Evolutionary conservation across 768 basidiomycete genomes (phyloP), one percentile per base, ranked within the genome.

Genomic region (Termitomyces sp.): DNA sequence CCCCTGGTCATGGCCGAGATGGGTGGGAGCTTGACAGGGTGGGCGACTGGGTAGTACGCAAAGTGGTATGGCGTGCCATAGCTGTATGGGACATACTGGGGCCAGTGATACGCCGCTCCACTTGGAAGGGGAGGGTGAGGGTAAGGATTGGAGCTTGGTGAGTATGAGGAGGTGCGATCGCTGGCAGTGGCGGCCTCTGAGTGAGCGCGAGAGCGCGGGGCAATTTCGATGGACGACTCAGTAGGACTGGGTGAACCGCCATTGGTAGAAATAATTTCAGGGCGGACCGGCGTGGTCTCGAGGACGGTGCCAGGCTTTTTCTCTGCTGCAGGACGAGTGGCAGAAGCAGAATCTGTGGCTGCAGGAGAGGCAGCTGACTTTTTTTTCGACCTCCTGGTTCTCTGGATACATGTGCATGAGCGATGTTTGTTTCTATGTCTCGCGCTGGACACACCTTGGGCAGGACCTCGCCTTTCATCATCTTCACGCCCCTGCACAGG

Each of bases 391-490:
- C 43, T 44, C 10, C 58, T 48, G 7, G 53, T 59, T 43, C 53
- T 49, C 58, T 59, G 24, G n/a, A 36, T 3, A 28, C 16, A n/a
- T 5, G 2, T 10, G 0, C 26, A 30, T 54, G 18, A 49, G 43
- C 24, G 22, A 24, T 35, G 35, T 42, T 12, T 32, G 14, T 16
- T n/a, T n/a, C n/a, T n/a, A 48, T 28, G 26, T 3, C 33, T 12
- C 20, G 32, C 0, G n/a, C 6, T 14, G 9, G 8, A 33, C 36
- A 33, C 20, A 60, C 59, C 59, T 60, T 53, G 0, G 55, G 55
- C 9, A 60, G n/a, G 0, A 33, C 22, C 45, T 44, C 53, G 33
- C 60, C 60, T 18, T 57, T 57, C 46, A 61, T 53, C 24, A 52
- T 53, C 53, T 50, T 61, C 6, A 61, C 51, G 2, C 35, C 60